These are phyloP conservation scores for Teratosphaeria gauchensis DNA, from an alignment of 2,329 filamentous ascomycete genomes.

Conservation along the genomic window DNA sequence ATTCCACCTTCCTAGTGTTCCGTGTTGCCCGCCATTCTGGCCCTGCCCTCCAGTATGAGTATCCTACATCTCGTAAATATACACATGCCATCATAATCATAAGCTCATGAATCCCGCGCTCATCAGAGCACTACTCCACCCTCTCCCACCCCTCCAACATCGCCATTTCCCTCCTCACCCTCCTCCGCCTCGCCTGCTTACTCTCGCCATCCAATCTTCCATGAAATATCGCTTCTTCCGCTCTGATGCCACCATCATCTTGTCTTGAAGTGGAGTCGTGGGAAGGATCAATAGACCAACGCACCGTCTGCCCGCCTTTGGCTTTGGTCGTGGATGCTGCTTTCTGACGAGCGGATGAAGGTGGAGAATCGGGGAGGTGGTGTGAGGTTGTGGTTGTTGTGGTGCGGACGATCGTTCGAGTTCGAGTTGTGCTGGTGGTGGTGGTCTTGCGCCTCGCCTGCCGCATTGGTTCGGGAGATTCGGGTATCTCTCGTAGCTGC, in stretches of 20 bases:
- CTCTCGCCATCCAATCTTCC: not conserved
- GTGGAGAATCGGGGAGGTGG: not conserved
- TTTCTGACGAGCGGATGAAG: too few relatives aligned
- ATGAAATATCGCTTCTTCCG: not conserved
- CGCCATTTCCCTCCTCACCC: not conserved
- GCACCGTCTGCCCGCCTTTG: not conserved
- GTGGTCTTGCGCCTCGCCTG: not conserved
- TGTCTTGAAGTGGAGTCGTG: not conserved
- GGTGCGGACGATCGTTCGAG: not conserved
- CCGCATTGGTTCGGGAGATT: not conserved
- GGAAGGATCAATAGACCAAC: not conserved
- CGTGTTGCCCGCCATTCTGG: too few relatives aligned
- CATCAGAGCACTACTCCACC: too few relatives aligned
- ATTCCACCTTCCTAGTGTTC: too few relatives aligned
- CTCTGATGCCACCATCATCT: not conserved
- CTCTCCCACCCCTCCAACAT: not conserved
- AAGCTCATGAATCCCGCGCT: too few relatives aligned
- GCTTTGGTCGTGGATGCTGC: not conserved
- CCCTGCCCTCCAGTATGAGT: too few relatives aligned
- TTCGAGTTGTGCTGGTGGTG: not conserved
- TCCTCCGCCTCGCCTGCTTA: not conserved
- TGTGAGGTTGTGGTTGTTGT: not conserved
- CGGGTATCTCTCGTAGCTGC: not conserved
- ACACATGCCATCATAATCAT: too few relatives aligned
- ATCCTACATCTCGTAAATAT: too few relatives aligned